Conservation (phyloP, 78 protist species). For the Chrysochromulina parva region DNA sequence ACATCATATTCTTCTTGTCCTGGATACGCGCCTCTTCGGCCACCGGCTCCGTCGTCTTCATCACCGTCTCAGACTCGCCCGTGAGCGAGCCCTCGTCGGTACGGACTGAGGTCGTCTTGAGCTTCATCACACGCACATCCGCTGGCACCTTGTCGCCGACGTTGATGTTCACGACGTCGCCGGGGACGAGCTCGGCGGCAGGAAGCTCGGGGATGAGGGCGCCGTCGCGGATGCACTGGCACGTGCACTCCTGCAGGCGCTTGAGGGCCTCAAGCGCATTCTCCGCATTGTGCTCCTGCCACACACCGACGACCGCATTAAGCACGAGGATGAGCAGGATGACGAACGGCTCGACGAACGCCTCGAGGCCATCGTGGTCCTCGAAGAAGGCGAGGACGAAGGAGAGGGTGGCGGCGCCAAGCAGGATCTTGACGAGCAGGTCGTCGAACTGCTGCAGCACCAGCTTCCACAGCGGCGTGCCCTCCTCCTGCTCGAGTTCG, state of each 20-base stretch:
- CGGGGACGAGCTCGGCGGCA: slow-evolving; percentile 80
- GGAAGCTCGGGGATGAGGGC: slow-evolving; percentile 36
- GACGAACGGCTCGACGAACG: slow-evolving; percentile 62
- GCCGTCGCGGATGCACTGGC: slow-evolving; percentile 48
- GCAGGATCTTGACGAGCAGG: slow-evolving; percentile 71
- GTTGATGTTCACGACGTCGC: slow-evolving; percentile 75
- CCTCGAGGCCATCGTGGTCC: slow-evolving; percentile 32
- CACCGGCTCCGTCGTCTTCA: slow-evolving; percentile 34
- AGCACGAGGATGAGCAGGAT: slow-evolving; percentile 68
- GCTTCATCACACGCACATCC: slow-evolving; percentile 48
- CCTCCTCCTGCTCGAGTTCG: slow-evolving; percentile 32
- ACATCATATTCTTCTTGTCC: slow-evolving; percentile 45
- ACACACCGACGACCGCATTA: slow-evolving; percentile 74
- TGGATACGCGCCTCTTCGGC: neutral
- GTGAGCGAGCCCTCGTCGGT: slow-evolving; percentile 63
- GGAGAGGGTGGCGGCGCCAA: slow-evolving; percentile 66
- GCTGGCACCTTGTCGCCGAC: slow-evolving; percentile 89
- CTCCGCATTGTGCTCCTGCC: slow-evolving; percentile 75
- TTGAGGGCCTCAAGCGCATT: slow-evolving; percentile 62
- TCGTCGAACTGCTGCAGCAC: slow-evolving; percentile 80
- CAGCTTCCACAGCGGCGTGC: slow-evolving; percentile 56
- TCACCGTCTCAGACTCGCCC: slow-evolving; percentile 63
- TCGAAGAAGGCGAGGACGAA: slow-evolving; percentile 68
- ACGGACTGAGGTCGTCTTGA: slow-evolving; percentile 39
- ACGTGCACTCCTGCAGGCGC: neutral